Percentiles rank a stretch among this genome's conserved stretches.
Conservation (phyloP, 1,139 yeast species). For the Hemisphaericaspora xylofermentans region DNA sequence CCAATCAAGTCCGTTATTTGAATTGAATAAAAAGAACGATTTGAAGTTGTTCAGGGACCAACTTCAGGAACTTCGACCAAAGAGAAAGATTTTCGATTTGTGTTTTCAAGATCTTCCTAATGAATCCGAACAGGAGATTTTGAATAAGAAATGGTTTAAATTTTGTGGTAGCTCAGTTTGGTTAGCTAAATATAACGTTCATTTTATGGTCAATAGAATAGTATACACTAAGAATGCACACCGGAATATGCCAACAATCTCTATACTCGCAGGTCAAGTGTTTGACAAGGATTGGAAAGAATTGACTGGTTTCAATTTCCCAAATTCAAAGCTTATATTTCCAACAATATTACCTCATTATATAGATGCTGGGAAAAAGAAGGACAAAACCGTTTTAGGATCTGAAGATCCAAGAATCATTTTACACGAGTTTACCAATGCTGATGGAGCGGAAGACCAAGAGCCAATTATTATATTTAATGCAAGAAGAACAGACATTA, state of each 20-base stretch:
- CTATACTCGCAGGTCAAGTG: slow-evolving; percentile 16
- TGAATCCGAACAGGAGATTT: slow-evolving; percentile 11
- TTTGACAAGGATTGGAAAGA: slow-evolving; percentile 19
- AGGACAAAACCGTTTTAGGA: slow-evolving; percentile 26
- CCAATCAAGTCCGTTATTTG: slow-evolving; percentile 6
- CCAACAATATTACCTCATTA: slow-evolving; percentile 13
- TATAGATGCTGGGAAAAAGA: slow-evolving; percentile 21
- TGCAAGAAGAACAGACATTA: slow-evolving; percentile 26
- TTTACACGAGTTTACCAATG: slow-evolving; percentile 28
- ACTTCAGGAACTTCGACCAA: background rate
- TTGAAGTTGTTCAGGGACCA: slow-evolving; percentile 9
- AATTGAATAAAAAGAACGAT: slow-evolving; percentile 11
- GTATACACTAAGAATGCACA: slow-evolving; percentile 11
- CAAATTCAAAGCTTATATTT: slow-evolving; percentile 13
- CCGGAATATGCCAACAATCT: slow-evolving; percentile 16
- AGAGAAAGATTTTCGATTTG: background rate
- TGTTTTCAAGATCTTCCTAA: slow-evolving; percentile 7
- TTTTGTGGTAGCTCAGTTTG: slow-evolving; percentile 20
- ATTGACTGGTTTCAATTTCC: slow-evolving; percentile 10
- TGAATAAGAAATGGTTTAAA: slow-evolving; percentile 15
- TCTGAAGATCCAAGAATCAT: slow-evolving; percentile 46
- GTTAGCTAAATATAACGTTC: slow-evolving; percentile 17
- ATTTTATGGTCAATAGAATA: slow-evolving; percentile 18
- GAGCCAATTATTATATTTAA: slow-evolving; percentile 51
- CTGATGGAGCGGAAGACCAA: slow-evolving; percentile 22